phyloP scores from a whole-genome alignment of 768 basidiomycete genomes.

The Thelephora aurantiotincta region DNA sequence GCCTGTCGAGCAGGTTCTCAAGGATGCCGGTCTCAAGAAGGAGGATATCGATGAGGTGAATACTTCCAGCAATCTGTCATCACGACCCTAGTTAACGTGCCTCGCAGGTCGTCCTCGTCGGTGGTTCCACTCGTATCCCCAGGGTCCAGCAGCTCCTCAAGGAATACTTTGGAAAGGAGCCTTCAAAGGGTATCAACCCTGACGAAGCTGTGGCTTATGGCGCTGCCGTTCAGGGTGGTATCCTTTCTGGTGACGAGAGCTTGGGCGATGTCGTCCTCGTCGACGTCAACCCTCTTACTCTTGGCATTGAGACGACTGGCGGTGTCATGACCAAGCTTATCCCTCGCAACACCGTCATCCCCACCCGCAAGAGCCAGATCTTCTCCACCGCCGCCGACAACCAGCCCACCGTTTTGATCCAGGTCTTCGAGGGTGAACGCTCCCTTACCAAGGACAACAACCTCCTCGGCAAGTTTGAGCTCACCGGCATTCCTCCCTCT shows the following conservation, averaged over 20 bases:
- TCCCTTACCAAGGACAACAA: conserved; percentile 33
- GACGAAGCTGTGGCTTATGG: conserved; percentile 97
- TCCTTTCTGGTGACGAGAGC: conserved; percentile 83
- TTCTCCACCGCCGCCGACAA: conserved; percentile 41
- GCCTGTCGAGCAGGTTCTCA: conserved; percentile 93
- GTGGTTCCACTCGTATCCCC: conserved; percentile 96
- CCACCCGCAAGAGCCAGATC: conserved; percentile 41
- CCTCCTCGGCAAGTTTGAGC: conserved; percentile 33
- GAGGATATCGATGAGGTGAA: conserved; percentile 78
- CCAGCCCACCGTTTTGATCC: conserved; percentile 26
- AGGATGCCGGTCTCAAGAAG: conserved; percentile 93
- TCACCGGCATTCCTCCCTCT: conserved; percentile 29
- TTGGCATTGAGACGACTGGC: conserved; percentile 48
- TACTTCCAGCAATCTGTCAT: conserved; percentile 1
- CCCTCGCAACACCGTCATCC: conserved; percentile 43
- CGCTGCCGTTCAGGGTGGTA: conserved; percentile 94
- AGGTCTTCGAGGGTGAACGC: conserved; percentile 26
- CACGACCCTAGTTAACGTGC: background rate
- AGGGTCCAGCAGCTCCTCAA: conserved; percentile 95
- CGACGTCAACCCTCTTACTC: conserved; percentile 60
- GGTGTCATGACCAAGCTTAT: conserved; percentile 46
- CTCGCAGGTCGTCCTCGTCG: conserved; percentile 65
- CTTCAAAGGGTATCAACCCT: conserved; percentile 93
- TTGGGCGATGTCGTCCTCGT: conserved; percentile 83
- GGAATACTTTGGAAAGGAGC: conserved; percentile 92